A percentile compares a stretch with the other conserved stretches of the same genome.
phyloP scores from a whole-genome alignment of 1,284 basidiomycete species.

The Rhodotorula sp. region DNA sequence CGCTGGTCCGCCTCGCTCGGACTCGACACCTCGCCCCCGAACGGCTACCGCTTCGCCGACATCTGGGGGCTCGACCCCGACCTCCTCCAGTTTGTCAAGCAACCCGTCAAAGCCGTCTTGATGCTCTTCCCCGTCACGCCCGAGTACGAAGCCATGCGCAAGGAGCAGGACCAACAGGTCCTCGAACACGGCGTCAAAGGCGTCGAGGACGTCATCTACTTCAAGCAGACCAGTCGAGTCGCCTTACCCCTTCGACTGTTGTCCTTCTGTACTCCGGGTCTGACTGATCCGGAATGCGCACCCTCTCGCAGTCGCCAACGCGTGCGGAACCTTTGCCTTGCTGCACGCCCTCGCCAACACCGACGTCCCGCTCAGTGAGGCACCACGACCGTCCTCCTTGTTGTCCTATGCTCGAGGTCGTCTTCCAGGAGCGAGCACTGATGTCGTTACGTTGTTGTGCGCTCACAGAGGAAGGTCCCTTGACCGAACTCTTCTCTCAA shows the following conservation, averaged over 20 bases:
- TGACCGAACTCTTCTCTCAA: slow-evolving; percentile 30
- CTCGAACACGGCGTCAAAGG: slow-evolving; percentile 56
- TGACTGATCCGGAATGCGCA: background rate
- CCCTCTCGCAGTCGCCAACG: slow-evolving; percentile 63
- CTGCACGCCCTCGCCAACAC: slow-evolving; percentile 77
- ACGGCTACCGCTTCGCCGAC: slow-evolving; percentile 65
- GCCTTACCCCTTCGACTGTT: too few species aligned
- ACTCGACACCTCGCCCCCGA: slow-evolving; percentile 55
- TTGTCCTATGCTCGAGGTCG: background rate
- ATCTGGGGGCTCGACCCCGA: slow-evolving; percentile 77
- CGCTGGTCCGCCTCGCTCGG: slow-evolving; percentile 72
- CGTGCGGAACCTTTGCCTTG: slow-evolving; percentile 84
- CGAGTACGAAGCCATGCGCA: slow-evolving; percentile 56
- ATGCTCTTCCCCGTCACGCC: slow-evolving; percentile 74
- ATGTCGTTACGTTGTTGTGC: background rate
- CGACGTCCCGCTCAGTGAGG: slow-evolving; percentile 45
- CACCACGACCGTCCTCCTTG: background rate
- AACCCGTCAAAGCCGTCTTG: slow-evolving; percentile 60
- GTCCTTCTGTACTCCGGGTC: too few species aligned
- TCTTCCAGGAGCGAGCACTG: background rate
- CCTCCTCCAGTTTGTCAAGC: slow-evolving; percentile 50
- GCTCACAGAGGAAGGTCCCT: slow-evolving; percentile 25
- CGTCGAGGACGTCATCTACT: slow-evolving; percentile 65
- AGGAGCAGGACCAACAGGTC: slow-evolving; percentile 59
- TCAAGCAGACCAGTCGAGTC: slow-evolving; percentile 52